phyloP scores from a whole-genome alignment of 1,284 basidiomycete genomes.

The Mixia osmundae region DNA sequence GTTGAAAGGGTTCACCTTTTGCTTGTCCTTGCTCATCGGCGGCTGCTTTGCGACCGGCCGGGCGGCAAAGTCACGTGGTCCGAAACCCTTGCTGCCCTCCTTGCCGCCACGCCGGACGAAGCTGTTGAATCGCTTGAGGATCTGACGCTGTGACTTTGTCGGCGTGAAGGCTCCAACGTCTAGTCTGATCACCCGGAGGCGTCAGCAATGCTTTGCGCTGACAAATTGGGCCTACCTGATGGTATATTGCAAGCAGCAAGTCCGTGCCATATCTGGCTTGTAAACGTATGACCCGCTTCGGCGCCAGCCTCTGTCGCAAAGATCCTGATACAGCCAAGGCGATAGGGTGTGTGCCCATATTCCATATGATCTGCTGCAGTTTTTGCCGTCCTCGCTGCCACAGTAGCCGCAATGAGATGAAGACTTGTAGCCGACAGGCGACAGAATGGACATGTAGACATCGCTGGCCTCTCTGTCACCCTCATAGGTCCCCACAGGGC shows the following conservation, averaged over 20 bases:
- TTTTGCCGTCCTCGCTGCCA: constrained; percentile 1
- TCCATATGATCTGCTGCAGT: constrained; percentile 7
- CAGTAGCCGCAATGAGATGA: constrained; percentile 10
- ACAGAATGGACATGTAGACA: too few relatives aligned
- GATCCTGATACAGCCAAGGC: background rate
- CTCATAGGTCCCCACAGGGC: too few relatives aligned
- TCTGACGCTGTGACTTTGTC: constrained; percentile 52
- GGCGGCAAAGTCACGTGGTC: constrained; percentile 12
- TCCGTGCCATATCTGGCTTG: constrained; percentile 52
- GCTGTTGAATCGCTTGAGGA: constrained; percentile 46
- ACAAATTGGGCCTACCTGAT: constrained; percentile 36
- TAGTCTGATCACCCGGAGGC: constrained; percentile 26
- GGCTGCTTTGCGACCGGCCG: background rate
- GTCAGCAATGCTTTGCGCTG: background rate
- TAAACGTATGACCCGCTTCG: constrained; percentile 24
- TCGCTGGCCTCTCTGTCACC: too few relatives aligned
- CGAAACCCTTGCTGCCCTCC: constrained; percentile 18
- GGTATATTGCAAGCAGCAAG: constrained; percentile 82
- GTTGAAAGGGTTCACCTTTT: constrained; percentile 7
- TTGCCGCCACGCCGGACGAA: constrained; percentile 34
- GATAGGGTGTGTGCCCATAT: constrained; percentile 10
- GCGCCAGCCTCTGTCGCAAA: constrained; percentile 45
- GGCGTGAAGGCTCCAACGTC: constrained; percentile 45
- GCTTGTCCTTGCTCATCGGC: constrained; percentile 1
- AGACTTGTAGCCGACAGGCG: too few relatives aligned